Evolutionary conservation across 164 flowering plant species (phyloP).

Genomic region (Liquidambar formosana): DNA sequence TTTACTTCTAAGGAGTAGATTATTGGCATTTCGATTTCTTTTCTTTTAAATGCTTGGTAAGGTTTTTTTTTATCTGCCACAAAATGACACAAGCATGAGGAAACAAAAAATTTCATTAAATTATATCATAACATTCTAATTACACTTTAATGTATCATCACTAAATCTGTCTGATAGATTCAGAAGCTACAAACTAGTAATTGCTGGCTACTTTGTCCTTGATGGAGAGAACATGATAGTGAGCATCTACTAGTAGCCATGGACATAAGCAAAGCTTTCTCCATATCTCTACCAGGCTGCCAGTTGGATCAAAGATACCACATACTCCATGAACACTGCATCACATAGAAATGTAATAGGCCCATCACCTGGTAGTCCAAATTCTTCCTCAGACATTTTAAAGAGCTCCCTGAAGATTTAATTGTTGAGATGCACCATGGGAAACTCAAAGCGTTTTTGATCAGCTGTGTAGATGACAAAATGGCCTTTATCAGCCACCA

Average conservation of each 20-base stretch:
- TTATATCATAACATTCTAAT: too few species aligned
- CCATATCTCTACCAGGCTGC: not conserved
- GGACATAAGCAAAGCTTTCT: constrained; percentile 3
- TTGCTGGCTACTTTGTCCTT: not conserved
- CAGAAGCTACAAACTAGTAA: not conserved
- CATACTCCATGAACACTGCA: constrained; percentile 12
- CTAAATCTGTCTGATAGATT: not conserved
- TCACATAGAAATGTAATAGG: constrained; percentile 15
- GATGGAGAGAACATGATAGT: not conserved
- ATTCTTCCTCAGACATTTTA: constrained; percentile 14
- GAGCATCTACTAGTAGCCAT: not conserved
- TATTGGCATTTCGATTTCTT: too few species aligned
- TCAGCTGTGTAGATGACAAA: constrained; percentile 11
- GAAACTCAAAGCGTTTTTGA: constrained; percentile 2
- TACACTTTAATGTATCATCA: too few species aligned
- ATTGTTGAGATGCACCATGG: not conserved
- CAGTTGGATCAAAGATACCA: not conserved
- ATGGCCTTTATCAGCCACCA: constrained; percentile 11
- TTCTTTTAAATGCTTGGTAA: too few species aligned
- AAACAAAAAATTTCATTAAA: too few species aligned
- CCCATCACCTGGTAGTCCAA: constrained; percentile 12
- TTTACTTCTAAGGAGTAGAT: too few species aligned
- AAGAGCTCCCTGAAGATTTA: constrained; percentile 12
- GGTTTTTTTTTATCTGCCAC: too few species aligned
- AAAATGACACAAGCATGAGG: too few species aligned